Evolutionary conservation across 805 yeast genomes (phyloP).

Genomic region (Peterozyma xylosa): DNA sequence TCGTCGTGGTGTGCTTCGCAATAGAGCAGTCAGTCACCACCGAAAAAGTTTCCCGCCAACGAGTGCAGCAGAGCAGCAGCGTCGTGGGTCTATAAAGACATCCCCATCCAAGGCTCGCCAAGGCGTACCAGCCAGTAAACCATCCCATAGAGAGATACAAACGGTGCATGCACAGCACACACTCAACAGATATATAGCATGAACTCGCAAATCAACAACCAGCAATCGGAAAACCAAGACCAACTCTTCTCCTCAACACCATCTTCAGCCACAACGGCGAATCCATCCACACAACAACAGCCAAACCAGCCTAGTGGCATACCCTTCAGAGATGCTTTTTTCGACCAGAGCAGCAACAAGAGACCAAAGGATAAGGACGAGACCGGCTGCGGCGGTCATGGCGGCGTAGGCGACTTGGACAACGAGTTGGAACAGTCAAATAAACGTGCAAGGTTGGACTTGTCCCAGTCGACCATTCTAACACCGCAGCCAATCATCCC

Average conservation of each 20-base stretch:
- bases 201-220: conserved; percentile 31
- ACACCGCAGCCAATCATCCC: neutral
- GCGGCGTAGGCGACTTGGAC: neutral
- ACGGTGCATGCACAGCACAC: too few species aligned
- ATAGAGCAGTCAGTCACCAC: too few species aligned
- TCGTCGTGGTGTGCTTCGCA: too few species aligned
- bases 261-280: neutral
- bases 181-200: conserved; percentile 14
- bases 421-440: neutral
- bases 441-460: conserved; percentile 5
- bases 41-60: too few species aligned
- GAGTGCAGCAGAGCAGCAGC: too few species aligned
- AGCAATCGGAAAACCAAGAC: conserved; percentile 24
- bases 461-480: neutral
- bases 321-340: neutral
- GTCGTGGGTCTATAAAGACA: too few species aligned
- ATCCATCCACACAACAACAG: neutral
- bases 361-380: neutral
- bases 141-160: too few species aligned
- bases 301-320: neutral
- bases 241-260: conserved; percentile 13
- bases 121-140: too few species aligned
- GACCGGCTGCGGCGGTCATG: neutral
- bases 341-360: neutral
- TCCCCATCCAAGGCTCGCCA: too few species aligned